Conservation (phyloP, 805 yeast species). For the Candida maris region DNA sequence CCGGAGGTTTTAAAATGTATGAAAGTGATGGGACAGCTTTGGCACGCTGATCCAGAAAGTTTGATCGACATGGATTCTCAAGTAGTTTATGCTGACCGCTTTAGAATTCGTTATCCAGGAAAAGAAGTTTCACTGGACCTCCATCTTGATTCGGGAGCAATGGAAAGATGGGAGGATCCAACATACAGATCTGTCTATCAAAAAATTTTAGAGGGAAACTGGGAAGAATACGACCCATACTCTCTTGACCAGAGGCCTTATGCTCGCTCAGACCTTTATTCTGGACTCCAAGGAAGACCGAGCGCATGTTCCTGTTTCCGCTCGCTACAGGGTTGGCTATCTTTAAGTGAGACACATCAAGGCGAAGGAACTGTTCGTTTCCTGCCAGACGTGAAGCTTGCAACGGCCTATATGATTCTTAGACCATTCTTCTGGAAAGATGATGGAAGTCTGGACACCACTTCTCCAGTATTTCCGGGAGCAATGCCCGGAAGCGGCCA, state of each 20-base stretch:
- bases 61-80: conserved; percentile 28
- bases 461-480: conserved; percentile 36
- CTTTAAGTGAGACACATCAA: conserved; percentile 33
- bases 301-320: conserved; percentile 32
- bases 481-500: conserved; percentile 37
- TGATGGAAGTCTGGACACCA: conserved; percentile 31
- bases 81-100: conserved; percentile 40
- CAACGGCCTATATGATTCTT: conserved; percentile 37
- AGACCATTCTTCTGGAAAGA: conserved; percentile 38
- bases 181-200: conserved; percentile 34
- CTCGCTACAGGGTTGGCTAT: conserved; percentile 43
- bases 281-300: too few species aligned
- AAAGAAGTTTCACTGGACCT: conserved; percentile 33
- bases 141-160: conserved; percentile 39
- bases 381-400: conserved; percentile 35
- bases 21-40: conserved; percentile 13
- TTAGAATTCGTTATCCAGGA: conserved; percentile 40
- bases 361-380: conserved; percentile 40
- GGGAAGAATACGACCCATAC: conserved; percentile 44
- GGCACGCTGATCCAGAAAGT: conserved; percentile 11
- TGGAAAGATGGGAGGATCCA: conserved; percentile 46
- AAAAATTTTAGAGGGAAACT: conserved; percentile 34
- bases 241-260: conserved; percentile 33
- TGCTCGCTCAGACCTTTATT: conserved; percentile 33
- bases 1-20: conserved; percentile 29